phyloP scores from a whole-genome alignment of 1,284 basidiomycete species.

The Trichosporon faecale region DNA sequence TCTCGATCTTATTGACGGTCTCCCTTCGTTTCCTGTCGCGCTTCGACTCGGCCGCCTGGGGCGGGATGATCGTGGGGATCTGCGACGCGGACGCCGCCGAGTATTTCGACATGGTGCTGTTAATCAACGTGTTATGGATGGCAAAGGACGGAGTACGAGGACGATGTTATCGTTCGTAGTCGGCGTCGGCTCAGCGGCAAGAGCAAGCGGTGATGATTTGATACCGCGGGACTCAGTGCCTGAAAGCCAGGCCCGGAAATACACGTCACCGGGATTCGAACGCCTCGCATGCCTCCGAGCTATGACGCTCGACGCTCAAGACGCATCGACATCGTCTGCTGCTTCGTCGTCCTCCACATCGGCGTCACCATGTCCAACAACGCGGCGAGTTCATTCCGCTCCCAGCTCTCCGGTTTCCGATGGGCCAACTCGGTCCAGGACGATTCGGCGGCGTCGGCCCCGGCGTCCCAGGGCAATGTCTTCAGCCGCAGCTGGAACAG shows the following conservation, averaged over 20 bases:
- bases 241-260: neutral
- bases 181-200: neutral
- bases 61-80: slow-evolving; percentile 41
- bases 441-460: slow-evolving; percentile 60
- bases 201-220: neutral
- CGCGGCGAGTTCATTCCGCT: slow-evolving; percentile 44
- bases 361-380: slow-evolving; percentile 30
- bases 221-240: neutral
- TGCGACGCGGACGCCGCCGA: slow-evolving; percentile 17
- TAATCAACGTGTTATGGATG: slow-evolving; percentile 8
- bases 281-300: slow-evolving; percentile 1
- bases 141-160: neutral
- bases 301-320: neutral
- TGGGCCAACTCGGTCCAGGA: slow-evolving; percentile 75
- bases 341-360: neutral
- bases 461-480: slow-evolving; percentile 57
- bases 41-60: slow-evolving; percentile 50
- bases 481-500: slow-evolving; percentile 57
- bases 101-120: slow-evolving; percentile 27
- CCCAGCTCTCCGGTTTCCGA: slow-evolving; percentile 63
- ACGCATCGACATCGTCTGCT: neutral
- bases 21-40: slow-evolving; percentile 56
- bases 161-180: neutral
- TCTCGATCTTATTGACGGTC: slow-evolving; percentile 56
- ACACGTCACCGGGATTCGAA: neutral